Evolutionary conservation across 2,329 filamentous ascomycete genomes (phyloP).

Genomic region (Dactylella cylindrospora): DNA sequence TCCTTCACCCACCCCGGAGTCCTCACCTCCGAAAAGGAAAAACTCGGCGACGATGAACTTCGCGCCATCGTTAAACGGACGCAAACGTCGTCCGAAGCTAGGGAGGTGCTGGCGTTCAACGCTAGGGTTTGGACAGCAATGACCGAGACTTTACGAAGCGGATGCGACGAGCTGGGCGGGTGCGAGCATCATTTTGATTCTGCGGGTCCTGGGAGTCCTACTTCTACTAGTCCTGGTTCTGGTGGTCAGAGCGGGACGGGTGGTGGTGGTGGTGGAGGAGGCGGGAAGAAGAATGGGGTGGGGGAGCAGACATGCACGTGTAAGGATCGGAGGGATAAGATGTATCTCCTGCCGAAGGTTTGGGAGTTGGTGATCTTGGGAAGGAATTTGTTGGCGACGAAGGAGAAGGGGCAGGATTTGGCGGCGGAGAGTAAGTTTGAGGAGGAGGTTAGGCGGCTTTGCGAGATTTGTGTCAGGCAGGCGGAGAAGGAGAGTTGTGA

Average conservation of each 20-base stretch:
- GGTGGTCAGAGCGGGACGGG: not conserved
- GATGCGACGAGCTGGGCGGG: constrained; percentile 46
- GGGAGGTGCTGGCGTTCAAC: constrained; percentile 48
- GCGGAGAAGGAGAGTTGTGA: constrained; percentile 44
- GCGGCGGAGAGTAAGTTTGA: constrained; percentile 49
- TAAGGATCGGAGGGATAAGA: constrained; percentile 46
- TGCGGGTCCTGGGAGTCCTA: not conserved
- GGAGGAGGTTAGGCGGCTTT: constrained; percentile 48
- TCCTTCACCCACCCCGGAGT: constrained; percentile 49
- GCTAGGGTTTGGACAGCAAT: constrained; percentile 47
- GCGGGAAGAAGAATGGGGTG: constrained; percentile 15
- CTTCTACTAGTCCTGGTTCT: not conserved
- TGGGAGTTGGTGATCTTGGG: constrained; percentile 48
- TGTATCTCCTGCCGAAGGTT: constrained; percentile 48
- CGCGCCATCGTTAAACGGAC: constrained; percentile 48
- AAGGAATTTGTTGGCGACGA: constrained; percentile 48
- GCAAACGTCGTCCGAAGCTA: constrained; percentile 47
- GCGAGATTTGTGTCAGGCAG: constrained; percentile 49
- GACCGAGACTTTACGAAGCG: constrained; percentile 48
- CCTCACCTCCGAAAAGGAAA: constrained; percentile 47
- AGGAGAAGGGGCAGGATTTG: constrained; percentile 49
- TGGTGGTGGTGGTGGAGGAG: not conserved
- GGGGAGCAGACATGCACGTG: constrained; percentile 42
- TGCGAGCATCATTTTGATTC: constrained; percentile 41
- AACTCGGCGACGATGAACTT: constrained; percentile 48